Conservation (phyloP, 768 basidiomycete genomes). For the Rubroboletus pulcherrimus region DNA sequence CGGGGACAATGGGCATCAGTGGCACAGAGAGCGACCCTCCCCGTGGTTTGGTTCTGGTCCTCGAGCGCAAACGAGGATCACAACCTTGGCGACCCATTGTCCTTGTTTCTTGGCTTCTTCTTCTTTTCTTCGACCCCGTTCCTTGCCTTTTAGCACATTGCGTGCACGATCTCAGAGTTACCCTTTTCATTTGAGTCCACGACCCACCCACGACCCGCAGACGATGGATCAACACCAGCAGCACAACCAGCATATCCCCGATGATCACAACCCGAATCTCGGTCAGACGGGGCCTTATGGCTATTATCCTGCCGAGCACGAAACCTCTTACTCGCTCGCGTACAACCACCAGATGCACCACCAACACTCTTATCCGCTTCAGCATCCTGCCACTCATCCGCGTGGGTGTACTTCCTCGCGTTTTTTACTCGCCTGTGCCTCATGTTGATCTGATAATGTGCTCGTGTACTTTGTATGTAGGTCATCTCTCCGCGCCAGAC, state of each 20-base stretch:
- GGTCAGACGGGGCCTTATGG: slow-evolving; percentile 39
- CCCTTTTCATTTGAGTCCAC: slow-evolving; percentile 35
- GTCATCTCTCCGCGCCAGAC: slow-evolving; percentile 61
- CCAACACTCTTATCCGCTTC: slow-evolving; percentile 52
- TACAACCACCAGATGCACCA: slow-evolving; percentile 47
- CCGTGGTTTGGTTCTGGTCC: slow-evolving; percentile 24
- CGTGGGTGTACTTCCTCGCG: slow-evolving; percentile 60
- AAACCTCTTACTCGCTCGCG: slow-evolving; percentile 49
- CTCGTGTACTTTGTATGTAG: slow-evolving; percentile 51
- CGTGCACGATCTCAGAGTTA: slow-evolving; percentile 33
- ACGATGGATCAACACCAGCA: slow-evolving; percentile 40
- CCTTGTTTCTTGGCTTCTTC: slow-evolving; percentile 31
- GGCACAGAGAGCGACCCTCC: neutral
- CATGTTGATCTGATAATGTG: slow-evolving; percentile 66
- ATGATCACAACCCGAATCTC: slow-evolving; percentile 45
- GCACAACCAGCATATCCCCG: slow-evolving; percentile 44
- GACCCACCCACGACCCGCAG: slow-evolving; percentile 37
- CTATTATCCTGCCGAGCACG: slow-evolving; percentile 55
- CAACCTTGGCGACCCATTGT: slow-evolving; percentile 23
- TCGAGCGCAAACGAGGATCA: slow-evolving; percentile 29
- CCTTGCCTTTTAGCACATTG: slow-evolving; percentile 31
- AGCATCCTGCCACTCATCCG: slow-evolving; percentile 57
- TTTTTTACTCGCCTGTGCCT: slow-evolving; percentile 42
- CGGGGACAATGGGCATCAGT: slow-evolving; percentile 10
- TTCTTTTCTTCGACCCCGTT: slow-evolving; percentile 36